Evolutionary conservation across 768 basidiomycete genomes (phyloP).

Genomic region (Gelatoporia subvermispora): DNA sequence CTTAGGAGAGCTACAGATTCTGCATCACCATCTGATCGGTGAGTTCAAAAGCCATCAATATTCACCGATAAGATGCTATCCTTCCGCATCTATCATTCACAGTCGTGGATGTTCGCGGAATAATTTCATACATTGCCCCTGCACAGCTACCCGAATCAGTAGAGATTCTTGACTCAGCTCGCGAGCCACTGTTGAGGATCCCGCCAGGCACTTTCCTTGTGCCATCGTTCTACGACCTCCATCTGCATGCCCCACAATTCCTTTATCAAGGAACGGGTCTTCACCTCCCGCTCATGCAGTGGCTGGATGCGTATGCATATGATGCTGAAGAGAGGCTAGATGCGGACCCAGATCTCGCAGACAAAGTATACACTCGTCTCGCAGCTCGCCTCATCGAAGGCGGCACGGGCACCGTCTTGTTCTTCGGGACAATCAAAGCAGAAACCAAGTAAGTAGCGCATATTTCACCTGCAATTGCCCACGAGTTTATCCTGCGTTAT

Average conservation of each 20-base stretch:
- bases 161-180: constrained; percentile 22
- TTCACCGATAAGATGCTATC: too few relatives aligned
- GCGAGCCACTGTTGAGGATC: constrained; percentile 25
- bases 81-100: too few relatives aligned
- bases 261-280: constrained; percentile 84
- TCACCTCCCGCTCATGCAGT: constrained; percentile 79
- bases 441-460: constrained; percentile 68
- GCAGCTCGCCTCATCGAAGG: constrained; percentile 60
- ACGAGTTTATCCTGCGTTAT: not conserved
- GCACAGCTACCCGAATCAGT: constrained; percentile 32
- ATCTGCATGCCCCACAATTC: constrained; percentile 87
- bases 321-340: constrained; percentile 79
- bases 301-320: constrained; percentile 80
- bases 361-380: constrained; percentile 61
- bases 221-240: constrained; percentile 80
- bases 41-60: constrained; percentile 26
- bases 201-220: constrained; percentile 59
- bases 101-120: constrained; percentile 37
- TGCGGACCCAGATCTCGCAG: constrained; percentile 51
- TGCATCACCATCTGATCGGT: constrained; percentile 55
- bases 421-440: constrained; percentile 81
- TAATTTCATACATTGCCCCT: constrained; percentile 47
- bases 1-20: constrained; percentile 49
- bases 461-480: not conserved
- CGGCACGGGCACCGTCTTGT: constrained; percentile 72